Percentiles rank a stretch among this genome's conserved stretches.
These are phyloP conservation scores for Notholithocarpus densiflorus DNA, from an alignment of 306 rosid genomes.

Conservation along the genomic window DNA sequence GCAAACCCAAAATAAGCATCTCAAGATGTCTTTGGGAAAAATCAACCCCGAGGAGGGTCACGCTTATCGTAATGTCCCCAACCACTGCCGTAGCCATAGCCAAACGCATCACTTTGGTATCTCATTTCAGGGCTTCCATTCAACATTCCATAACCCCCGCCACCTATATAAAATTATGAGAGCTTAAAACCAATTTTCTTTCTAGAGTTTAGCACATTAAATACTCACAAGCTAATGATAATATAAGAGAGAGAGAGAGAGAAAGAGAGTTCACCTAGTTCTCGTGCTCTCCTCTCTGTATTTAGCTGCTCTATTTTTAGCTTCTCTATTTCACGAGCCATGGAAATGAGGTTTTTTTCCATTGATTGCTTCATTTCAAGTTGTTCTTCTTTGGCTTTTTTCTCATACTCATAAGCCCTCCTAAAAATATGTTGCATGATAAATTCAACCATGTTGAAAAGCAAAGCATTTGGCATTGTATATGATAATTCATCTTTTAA, in stretches of 20 bases:
- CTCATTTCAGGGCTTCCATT: slow-evolving; percentile 42
- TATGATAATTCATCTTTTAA: neutral
- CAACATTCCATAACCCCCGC: slow-evolving; percentile 33
- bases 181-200: slow-evolving; percentile 23
- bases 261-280: slow-evolving; percentile 30
- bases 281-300: slow-evolving; percentile 25
- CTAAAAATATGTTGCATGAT: slow-evolving; percentile 25
- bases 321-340: slow-evolving; percentile 52
- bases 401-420: slow-evolving; percentile 46
- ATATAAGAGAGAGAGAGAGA: slow-evolving; percentile 5
- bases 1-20: neutral
- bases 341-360: slow-evolving; percentile 47
- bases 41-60: slow-evolving; percentile 25
- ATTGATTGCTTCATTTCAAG: slow-evolving; percentile 39
- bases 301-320: slow-evolving; percentile 36
- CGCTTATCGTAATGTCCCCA: slow-evolving; percentile 36
- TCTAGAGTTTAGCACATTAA: neutral
- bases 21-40: neutral
- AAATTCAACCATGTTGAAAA: slow-evolving; percentile 15
- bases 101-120: slow-evolving; percentile 30
- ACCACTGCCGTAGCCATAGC: slow-evolving; percentile 23
- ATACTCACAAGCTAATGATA: neutral
- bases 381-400: slow-evolving; percentile 41
- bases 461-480: neutral
- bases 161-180: slow-evolving; percentile 30